These are phyloP conservation scores for Geotrichum carabidarum DNA, from an alignment of 1,139 yeast species.

Conservation along the genomic window DNA sequence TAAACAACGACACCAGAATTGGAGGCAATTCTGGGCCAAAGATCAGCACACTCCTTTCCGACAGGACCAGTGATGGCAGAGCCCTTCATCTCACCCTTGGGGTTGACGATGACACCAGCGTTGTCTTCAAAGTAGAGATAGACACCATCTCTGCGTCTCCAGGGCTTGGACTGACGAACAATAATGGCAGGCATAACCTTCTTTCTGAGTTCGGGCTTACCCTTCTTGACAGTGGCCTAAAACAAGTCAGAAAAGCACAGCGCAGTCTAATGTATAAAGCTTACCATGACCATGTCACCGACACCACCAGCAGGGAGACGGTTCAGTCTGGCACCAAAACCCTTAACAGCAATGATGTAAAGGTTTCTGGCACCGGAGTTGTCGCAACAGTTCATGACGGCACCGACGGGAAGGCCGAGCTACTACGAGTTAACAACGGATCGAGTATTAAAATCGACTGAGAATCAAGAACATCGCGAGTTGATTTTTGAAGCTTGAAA, in stretches of 20 bases:
- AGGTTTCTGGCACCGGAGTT: slow-evolving; percentile 99
- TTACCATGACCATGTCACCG: slow-evolving; percentile 96
- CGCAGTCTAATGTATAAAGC: slow-evolving; percentile 13
- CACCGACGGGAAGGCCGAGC: slow-evolving; percentile 99
- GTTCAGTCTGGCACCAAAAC: slow-evolving; percentile 99
- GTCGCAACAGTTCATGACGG: slow-evolving; percentile 99
- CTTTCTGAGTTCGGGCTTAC: slow-evolving; percentile 99
- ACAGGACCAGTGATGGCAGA: slow-evolving; percentile 99
- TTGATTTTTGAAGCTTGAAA: slow-evolving; percentile 1
- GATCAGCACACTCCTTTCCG: slow-evolving; percentile 99
- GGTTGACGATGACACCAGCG: slow-evolving; percentile 99
- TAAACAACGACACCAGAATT: slow-evolving; percentile 99
- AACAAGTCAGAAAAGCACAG: no score
- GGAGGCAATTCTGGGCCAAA: slow-evolving; percentile 99
- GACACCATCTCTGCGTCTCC: slow-evolving; percentile 99
- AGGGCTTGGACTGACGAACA: slow-evolving; percentile 98
- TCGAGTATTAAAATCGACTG: not conserved
- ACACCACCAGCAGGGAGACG: slow-evolving; percentile 99
- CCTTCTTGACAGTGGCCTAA: slow-evolving; percentile 96
- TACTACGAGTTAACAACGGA: not conserved
- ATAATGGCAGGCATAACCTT: slow-evolving; percentile 99
- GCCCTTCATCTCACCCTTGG: slow-evolving; percentile 99
- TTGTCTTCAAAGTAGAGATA: slow-evolving; percentile 99
- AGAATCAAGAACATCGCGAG: not conserved
- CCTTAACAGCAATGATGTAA: slow-evolving; percentile 98